A percentile compares a stretch with the other conserved stretches of the same genome.
These are phyloP conservation scores for Evernia prunastri DNA, from an alignment of 495 filamentous ascomycete genomes.

Conservation along the genomic window DNA sequence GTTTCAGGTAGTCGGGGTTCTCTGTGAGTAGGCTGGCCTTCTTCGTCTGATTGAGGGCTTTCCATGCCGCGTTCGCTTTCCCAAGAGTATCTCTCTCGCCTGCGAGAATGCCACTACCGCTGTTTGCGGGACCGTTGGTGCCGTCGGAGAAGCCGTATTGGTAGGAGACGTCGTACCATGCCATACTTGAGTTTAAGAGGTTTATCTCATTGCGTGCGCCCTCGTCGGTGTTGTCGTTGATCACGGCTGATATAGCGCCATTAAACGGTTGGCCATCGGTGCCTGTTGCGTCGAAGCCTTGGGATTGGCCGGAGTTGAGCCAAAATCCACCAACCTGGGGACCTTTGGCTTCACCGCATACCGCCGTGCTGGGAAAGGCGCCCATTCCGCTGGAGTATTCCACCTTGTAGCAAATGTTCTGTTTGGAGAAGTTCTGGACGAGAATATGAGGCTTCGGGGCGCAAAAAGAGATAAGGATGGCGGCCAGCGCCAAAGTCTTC, in stretches of 20 bases:
- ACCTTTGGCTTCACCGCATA: slow-evolving; percentile 14
- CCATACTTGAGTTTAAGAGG: not conserved
- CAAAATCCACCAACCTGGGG: slow-evolving; percentile 3
- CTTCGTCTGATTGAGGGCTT: not conserved
- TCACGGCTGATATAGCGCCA: slow-evolving; percentile 19
- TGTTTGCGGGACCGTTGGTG: slow-evolving; percentile 11
- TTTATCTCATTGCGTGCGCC: slow-evolving; percentile 19
- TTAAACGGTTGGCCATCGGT: slow-evolving; percentile 9
- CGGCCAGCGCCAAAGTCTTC: not conserved
- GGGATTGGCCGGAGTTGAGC: slow-evolving; percentile 1
- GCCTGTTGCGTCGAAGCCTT: slow-evolving; percentile 1
- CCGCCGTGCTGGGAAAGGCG: not conserved
- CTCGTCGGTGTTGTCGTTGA: not conserved
- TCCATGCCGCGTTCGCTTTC: slow-evolving; percentile 18
- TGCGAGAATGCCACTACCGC: not conserved
- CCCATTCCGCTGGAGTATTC: slow-evolving; percentile 13
- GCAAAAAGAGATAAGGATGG: not conserved
- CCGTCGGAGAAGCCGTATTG: slow-evolving; percentile 18
- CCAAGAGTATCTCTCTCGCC: slow-evolving; percentile 11
- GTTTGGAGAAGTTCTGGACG: slow-evolving; percentile 14
- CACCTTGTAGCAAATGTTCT: slow-evolving; percentile 20
- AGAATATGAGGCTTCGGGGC: not conserved
- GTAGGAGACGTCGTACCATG: slow-evolving; percentile 22
- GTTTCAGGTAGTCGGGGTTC: slow-evolving; percentile 9
- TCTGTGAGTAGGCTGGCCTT: slow-evolving; percentile 8